phyloP scores from a whole-genome alignment of 2,329 filamentous ascomycete genomes.

The Pseudogymnoascus sp. region DNA sequence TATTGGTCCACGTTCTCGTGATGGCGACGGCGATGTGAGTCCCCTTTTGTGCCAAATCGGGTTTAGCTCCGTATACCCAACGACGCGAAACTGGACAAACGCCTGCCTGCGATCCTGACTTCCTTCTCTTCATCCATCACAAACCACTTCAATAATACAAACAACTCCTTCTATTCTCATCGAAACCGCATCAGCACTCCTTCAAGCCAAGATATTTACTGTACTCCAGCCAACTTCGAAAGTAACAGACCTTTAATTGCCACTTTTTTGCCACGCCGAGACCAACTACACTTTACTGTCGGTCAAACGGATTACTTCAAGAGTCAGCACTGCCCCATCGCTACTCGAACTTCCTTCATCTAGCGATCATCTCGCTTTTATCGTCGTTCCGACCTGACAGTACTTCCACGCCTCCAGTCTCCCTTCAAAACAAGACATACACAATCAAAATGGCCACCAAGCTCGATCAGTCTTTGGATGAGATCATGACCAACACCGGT shows the following conservation, averaged over 20 bases:
- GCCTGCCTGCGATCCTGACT: constrained; percentile 5
- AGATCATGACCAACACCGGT: constrained; percentile 70
- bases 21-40: neutral
- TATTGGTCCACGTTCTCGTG: neutral
- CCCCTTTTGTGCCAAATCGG: neutral
- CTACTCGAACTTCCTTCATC: constrained; percentile 18
- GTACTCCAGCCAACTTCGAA: constrained; percentile 9
- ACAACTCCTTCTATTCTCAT: constrained; percentile 8
- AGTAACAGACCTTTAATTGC: constrained; percentile 20
- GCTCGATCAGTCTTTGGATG: constrained; percentile 93
- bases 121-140: constrained; percentile 11
- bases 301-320: constrained; percentile 19
- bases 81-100: constrained; percentile 7
- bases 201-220: constrained; percentile 2
- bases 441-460: constrained; percentile 74
- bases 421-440: constrained; percentile 16
- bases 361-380: constrained; percentile 20
- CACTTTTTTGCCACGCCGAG: constrained; percentile 22
- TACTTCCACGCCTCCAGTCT: constrained; percentile 19
- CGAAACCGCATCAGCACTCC: constrained; percentile 4
- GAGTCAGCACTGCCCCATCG: constrained; percentile 24
- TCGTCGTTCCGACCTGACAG: constrained; percentile 27
- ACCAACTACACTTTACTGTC: constrained; percentile 21
- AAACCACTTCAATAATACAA: constrained; percentile 10
- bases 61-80: neutral